Percentiles rank a stretch among this genome's conserved stretches.
These are phyloP conservation scores for Haplosporangium gracile DNA, from an alignment of 192 early-diverging fungal genomes.

Conservation along the genomic window DNA sequence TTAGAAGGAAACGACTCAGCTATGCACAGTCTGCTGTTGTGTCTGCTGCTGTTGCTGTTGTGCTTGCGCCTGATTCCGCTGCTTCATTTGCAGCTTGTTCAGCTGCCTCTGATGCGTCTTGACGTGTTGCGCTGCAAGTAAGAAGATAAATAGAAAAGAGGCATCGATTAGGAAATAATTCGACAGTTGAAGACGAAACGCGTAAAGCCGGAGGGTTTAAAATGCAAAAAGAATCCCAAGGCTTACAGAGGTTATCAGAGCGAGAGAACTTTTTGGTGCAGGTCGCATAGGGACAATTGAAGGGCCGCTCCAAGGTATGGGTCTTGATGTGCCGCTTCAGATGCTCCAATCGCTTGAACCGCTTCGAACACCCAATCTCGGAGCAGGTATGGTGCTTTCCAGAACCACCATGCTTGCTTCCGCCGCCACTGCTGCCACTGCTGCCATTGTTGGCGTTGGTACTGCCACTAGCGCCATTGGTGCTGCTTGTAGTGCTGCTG, in stretches of 20 bases:
- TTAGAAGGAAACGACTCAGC: background rate
- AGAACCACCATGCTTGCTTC: slow-evolving; percentile 52
- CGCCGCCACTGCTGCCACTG: slow-evolving; percentile 10
- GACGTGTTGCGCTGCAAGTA: slow-evolving; percentile 63
- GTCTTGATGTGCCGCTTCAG: slow-evolving; percentile 70
- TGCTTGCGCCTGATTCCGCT: slow-evolving; percentile 47
- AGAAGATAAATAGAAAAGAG: background rate
- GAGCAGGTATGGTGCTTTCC: slow-evolving; percentile 65
- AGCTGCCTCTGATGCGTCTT: slow-evolving; percentile 65
- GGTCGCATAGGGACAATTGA: slow-evolving; percentile 58
- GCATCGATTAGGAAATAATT: background rate
- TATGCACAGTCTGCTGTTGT: slow-evolving; percentile 1
- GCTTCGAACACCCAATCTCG: slow-evolving; percentile 59
- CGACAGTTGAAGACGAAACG: background rate
- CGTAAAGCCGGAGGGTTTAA: background rate
- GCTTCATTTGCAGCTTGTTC: slow-evolving; percentile 36
- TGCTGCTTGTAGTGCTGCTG: background rate
- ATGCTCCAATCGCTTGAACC: slow-evolving; percentile 72
- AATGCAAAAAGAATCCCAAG: background rate
- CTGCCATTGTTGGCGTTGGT: slow-evolving; percentile 36
- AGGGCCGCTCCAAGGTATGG: slow-evolving; percentile 71
- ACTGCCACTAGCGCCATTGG: background rate
- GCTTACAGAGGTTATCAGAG: slow-evolving; percentile 65
- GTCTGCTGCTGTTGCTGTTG: slow-evolving; percentile 34
- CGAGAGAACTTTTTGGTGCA: slow-evolving; percentile 71